Base-by-base conservation (phyloP, 2,329 filamentous ascomycete genomes). In the Alternaria novae-zelandiae region DNA sequence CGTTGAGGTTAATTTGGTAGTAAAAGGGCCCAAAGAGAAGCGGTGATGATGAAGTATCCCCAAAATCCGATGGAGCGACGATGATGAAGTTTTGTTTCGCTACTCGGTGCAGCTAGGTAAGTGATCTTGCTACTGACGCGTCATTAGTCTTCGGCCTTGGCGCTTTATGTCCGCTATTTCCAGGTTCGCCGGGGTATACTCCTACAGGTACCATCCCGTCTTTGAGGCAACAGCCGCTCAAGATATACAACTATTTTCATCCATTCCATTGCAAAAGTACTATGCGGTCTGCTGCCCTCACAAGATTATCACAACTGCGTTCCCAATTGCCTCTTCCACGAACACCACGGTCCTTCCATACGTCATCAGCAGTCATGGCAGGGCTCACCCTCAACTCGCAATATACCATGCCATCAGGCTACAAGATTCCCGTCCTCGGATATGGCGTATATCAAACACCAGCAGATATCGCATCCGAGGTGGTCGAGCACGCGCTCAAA, bases 371-470 rank as follows among this genome's bases (percentile, higher is more conserved):
- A 45, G 73, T 55, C 44, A 85, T 85, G 83, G 69, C 82, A 15
- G 74, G 74, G 30, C 70, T 86, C 11, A 78, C 78, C 17, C 82
- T 86, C 72, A 78, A 82, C 64, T 79, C 81, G 10, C 86, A 82
- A 26, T 82, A 86, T 54, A 82, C 80, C 57, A 73, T 90, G 79
- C 85, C 85, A 57, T 89, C 87, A 15, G 88, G 88, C 44, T 84
- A 88, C 75, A 84, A 88, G 17, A 89, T 90, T 45, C 88, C 88
- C 9, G 69, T 84, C 8, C 78, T 90, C 1, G 88, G 87, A 30
- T 89, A 85, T 73, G 88, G 87, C 17, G 85, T 87, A 15, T 80
- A 77, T 59, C 72, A 78, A 56, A 79, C 74, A 10, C 88, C 88
- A 12, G 82, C 86, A 21, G 83, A 85, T 61, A 77, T 86, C 6